Conservation (phyloP, 768 basidiomycete species). For the Albatrellus ellisii region DNA sequence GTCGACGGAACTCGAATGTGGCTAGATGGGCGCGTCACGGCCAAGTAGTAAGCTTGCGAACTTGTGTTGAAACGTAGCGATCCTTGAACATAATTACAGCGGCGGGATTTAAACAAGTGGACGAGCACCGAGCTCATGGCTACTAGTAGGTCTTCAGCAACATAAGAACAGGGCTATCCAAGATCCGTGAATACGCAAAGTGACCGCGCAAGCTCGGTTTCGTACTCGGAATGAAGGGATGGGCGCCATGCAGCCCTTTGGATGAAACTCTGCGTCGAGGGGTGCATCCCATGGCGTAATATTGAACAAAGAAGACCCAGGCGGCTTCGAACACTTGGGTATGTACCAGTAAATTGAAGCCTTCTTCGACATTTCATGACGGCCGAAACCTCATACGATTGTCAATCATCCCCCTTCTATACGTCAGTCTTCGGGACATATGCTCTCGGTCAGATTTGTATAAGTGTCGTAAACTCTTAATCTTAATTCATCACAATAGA, state of each 20-base stretch:
- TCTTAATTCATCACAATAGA: background rate
- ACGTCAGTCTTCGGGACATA: background rate
- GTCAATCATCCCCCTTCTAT: background rate
- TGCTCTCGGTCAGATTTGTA: background rate
- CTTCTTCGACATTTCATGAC: too few species aligned
- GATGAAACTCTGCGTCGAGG: slow-evolving; percentile 44
- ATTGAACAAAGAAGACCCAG: slow-evolving; percentile 38
- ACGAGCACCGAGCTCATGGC: slow-evolving; percentile 42
- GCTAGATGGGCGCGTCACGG: slow-evolving; percentile 56
- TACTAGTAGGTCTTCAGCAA: slow-evolving; percentile 40
- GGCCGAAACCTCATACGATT: too few species aligned
- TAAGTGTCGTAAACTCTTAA: background rate
- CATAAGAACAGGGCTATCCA: slow-evolving; percentile 40
- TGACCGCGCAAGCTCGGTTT: slow-evolving; percentile 5
- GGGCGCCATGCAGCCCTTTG: slow-evolving; percentile 28
- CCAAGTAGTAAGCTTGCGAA: slow-evolving; percentile 20
- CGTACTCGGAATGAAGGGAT: slow-evolving; percentile 11
- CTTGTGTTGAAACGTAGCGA: background rate
- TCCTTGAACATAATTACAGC: slow-evolving; percentile 22
- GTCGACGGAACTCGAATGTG: slow-evolving; percentile 39
- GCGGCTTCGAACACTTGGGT: slow-evolving; percentile 24
- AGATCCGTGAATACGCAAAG: slow-evolving; percentile 30
- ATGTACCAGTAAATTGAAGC: background rate
- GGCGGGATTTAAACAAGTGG: slow-evolving; percentile 44
- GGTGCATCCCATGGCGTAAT: slow-evolving; percentile 35